A percentile compares a stretch with the other conserved stretches of the same genome.
Conservation (phyloP, 176 grass and related monocot genomes). For the Coix lacrymajobi region DNA sequence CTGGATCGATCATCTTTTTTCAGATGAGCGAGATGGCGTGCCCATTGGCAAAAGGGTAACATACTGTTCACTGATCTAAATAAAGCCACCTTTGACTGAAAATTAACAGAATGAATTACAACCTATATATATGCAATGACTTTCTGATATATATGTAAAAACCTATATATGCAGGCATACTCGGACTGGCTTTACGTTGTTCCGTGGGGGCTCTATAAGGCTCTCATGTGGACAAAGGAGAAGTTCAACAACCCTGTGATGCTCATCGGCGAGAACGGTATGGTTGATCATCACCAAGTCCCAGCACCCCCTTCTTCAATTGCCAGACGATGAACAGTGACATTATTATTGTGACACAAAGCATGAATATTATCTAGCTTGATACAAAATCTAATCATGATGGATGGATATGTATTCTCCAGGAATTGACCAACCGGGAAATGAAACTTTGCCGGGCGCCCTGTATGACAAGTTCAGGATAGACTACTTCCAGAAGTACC, state of each 20-base stretch:
- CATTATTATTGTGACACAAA: not conserved
- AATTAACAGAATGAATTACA: not conserved
- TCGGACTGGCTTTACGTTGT: slow-evolving; percentile 83
- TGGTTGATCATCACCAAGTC: not conserved
- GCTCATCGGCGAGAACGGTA: slow-evolving; percentile 74
- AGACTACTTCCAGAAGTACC: slow-evolving; percentile 50
- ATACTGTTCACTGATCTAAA: not conserved
- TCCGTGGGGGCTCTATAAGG: slow-evolving; percentile 90
- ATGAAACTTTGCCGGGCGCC: slow-evolving; percentile 24
- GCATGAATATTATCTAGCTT: not conserved
- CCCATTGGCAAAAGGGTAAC: slow-evolving; percentile 66
- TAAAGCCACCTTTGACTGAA: not conserved
- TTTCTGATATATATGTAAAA: not conserved
- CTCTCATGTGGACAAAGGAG: slow-evolving; percentile 72
- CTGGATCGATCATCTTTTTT: not conserved
- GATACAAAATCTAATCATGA: not conserved
- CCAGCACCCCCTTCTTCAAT: not conserved
- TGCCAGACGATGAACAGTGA: not conserved
- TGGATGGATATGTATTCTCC: not conserved
- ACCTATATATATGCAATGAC: not conserved
- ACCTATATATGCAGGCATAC: slow-evolving; percentile 41
- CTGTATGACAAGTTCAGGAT: slow-evolving; percentile 43
- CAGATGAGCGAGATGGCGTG: slow-evolving; percentile 56
- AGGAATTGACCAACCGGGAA: slow-evolving; percentile 61
- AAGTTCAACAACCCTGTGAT: slow-evolving; percentile 57